A percentile compares a stretch with the other conserved stretches of the same genome.
Evolutionary conservation across 805 yeast genomes (phyloP).

Genomic region (Saturnispora zaruensis): DNA sequence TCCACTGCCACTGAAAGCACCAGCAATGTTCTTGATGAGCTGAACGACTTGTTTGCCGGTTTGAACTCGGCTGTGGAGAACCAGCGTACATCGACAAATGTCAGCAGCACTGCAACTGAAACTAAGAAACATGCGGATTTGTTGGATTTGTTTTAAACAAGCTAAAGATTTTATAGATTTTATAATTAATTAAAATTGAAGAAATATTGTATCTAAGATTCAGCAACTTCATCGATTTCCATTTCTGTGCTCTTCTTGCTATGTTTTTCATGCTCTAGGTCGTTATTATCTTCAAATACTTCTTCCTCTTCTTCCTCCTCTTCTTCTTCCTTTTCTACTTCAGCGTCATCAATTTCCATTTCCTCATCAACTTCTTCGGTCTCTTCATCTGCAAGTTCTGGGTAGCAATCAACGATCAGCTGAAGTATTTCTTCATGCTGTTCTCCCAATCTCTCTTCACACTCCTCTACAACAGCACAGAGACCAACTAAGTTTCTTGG

Average conservation of each 20-base stretch:
- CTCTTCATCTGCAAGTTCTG: constrained; percentile 29
- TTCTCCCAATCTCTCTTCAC: constrained; percentile 74
- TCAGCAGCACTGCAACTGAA: background rate
- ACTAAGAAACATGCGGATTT: constrained; percentile 10
- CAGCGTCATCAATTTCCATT: constrained; percentile 18
- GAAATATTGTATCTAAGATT: background rate
- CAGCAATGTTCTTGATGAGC: constrained; percentile 53
- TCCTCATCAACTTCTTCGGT: constrained; percentile 23
- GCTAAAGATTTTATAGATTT: background rate
- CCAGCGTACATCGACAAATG: background rate
- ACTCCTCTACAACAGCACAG: constrained; percentile 80
- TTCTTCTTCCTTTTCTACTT: constrained; percentile 14
- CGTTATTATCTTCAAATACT: constrained; percentile 19
- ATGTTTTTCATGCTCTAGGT: constrained; percentile 22
- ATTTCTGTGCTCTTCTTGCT: constrained; percentile 16
- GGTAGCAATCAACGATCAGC: constrained; percentile 47
- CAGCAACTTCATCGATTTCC: constrained; percentile 21
- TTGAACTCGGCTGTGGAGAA: constrained; percentile 4
- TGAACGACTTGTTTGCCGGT: constrained; percentile 59
- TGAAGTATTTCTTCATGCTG: constrained; percentile 51
- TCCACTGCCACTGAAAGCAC: constrained; percentile 17
- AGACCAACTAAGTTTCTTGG: constrained; percentile 76
- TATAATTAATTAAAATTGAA: background rate
- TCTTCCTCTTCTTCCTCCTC: constrained; percentile 21
- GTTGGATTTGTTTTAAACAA: constrained; percentile 6